A percentile compares a stretch with the other conserved stretches of the same genome.
phyloP scores from a whole-genome alignment of 441 rosid genomes.

The Lepidium campestre region DNA sequence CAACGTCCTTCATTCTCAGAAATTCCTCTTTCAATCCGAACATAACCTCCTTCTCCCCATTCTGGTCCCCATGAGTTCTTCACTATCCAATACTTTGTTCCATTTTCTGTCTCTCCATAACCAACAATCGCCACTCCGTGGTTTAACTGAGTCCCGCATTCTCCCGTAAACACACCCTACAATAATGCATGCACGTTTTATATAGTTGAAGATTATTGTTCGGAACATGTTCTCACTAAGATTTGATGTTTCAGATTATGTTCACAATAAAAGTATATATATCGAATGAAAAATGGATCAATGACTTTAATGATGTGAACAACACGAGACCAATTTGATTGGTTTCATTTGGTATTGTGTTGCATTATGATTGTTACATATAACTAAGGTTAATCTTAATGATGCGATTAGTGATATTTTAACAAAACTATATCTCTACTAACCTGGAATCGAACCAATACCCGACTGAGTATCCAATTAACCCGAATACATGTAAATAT shows the following conservation, averaged over 20 bases:
- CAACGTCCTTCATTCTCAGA: slow-evolving; percentile 53
- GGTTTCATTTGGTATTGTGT: background rate
- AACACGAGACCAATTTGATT: background rate
- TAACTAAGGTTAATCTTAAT: background rate
- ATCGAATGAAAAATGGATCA: background rate
- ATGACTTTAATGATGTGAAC: background rate
- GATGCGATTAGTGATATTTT: background rate
- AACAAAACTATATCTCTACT: too few relatives aligned
- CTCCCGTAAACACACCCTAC: slow-evolving; percentile 78
- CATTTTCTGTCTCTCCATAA: slow-evolving; percentile 60
- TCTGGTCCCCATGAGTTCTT: slow-evolving; percentile 82
- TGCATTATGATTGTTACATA: background rate
- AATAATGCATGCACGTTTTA: background rate
- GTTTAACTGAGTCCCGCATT: slow-evolving; percentile 60
- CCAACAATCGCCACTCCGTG: slow-evolving; percentile 88
- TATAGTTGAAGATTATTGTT: background rate
- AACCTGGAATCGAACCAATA: too few relatives aligned
- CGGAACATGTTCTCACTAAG: background rate
- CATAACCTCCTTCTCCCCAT: slow-evolving; percentile 93
- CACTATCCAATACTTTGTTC: slow-evolving; percentile 85
- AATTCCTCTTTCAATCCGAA: slow-evolving; percentile 69
- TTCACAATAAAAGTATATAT: background rate
- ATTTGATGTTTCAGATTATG: background rate
- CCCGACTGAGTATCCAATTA: too few relatives aligned
- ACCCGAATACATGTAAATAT: too few relatives aligned